phyloP scores from a whole-genome alignment of 1,284 basidiomycete species.

The Moesziomyces parantarcticus region DNA sequence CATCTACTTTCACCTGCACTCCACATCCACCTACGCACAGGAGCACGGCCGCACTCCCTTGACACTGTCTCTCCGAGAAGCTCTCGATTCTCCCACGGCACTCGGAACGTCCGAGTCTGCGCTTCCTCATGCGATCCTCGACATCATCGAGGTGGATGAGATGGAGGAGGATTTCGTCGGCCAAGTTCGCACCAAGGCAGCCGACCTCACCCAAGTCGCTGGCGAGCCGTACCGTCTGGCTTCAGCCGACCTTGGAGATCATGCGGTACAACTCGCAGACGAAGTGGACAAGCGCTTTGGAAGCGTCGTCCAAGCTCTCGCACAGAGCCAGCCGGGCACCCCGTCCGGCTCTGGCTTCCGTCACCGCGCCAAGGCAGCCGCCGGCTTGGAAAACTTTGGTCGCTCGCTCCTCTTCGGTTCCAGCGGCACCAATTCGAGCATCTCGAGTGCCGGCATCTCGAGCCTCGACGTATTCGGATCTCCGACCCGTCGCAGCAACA shows the following conservation, averaged over 20 bases:
- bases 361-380: slow-evolving; percentile 51
- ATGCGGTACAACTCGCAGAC: slow-evolving; percentile 35
- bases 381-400: slow-evolving; percentile 56
- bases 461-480: slow-evolving; percentile 53
- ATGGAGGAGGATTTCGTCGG: slow-evolving; percentile 38
- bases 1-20: slow-evolving; percentile 59
- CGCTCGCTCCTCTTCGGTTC: slow-evolving; percentile 48
- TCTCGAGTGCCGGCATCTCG: slow-evolving; percentile 41
- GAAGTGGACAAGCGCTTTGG: slow-evolving; percentile 39
- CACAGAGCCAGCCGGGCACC: slow-evolving; percentile 31
- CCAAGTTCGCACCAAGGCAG: slow-evolving; percentile 42
- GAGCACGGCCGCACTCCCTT: slow-evolving; percentile 38
- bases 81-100: neutral
- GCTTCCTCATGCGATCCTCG: slow-evolving; percentile 49
- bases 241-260: slow-evolving; percentile 30
- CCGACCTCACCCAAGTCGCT: slow-evolving; percentile 14
- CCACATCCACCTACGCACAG: slow-evolving; percentile 26
- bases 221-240: slow-evolving; percentile 31
- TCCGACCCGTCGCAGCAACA: slow-evolving; percentile 49
- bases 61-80: slow-evolving; percentile 24
- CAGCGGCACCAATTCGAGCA: slow-evolving; percentile 33
- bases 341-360: slow-evolving; percentile 37
- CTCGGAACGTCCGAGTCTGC: slow-evolving; percentile 32
- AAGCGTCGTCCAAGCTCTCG: slow-evolving; percentile 9
- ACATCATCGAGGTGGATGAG: slow-evolving; percentile 50